Base-by-base conservation (phyloP, 495 filamentous ascomycete genomes). In the Cercophora scortea region DNA sequence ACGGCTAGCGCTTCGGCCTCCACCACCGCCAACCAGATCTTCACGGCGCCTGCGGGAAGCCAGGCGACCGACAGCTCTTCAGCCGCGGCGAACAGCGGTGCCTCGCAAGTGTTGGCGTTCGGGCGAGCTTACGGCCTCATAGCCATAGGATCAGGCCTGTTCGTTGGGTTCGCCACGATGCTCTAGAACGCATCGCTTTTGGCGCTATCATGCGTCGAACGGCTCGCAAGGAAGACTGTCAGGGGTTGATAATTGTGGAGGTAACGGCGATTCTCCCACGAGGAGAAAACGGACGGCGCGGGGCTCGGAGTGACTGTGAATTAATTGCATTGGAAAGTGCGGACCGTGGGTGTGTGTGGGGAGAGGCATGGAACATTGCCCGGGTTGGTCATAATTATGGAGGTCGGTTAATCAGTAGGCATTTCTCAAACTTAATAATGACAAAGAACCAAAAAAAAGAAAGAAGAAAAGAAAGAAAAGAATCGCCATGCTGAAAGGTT, bases 141-240 rank as follows among this genome's bases (percentile, higher is more conserved):
- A 17, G 58, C 79, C 7, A 60, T 88, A 8, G 64, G 83, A 16
- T 77, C 71, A 36, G 76, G 80, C 17, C 61, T 90, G 48, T 75
- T 83, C 53, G 83, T 77, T 40, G 87, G 84, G 0, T 83, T 89
- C 60, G 75, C 82, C 25, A 51, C 79, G 50, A 58, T 86, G 58
- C 71, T 87, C 35, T 88, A 60, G 73, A 48, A 15, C 13, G 45
- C 41, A 32, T 34, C 25, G 25, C 25, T 2, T 25, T 5, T 12
- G 10, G 4, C 12, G 49, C 2, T 7, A 41, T 12, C 2, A 12
- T 12, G 38, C 7, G 13, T 45, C 43, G 18, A 6, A 10, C 8
- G 9, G 18, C 15, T 12, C 18, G 7, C 2, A 8, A 17, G 32
- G 15, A 18, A 32, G 43, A 18, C 32, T 17, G 13, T 19, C 6